Evolutionary conservation across 169 alveolate genomes (phyloP), one percentile per base, ranked within the genome.

Genomic region (Plasmodium knowlesi): DNA sequence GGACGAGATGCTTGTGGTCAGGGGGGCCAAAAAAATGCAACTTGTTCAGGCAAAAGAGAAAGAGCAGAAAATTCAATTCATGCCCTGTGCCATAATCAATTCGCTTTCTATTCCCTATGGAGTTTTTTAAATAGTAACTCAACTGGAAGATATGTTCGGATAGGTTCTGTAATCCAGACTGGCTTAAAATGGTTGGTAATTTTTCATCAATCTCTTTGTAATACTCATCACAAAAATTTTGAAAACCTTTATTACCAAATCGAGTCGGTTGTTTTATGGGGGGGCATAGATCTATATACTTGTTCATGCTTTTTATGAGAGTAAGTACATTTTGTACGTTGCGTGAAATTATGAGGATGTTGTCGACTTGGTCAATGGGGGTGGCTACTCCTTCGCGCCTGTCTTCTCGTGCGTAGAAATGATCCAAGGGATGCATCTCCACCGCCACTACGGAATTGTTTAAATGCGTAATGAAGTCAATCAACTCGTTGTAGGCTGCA

Each of bases 61-160:
- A 97, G 25, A 96, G 95, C 5, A 98, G 94, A 85, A 98, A 98
- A 81, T 97, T 96, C 70, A 98, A 92, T 92, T 98, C 99, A 89
- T 97, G 99, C 22, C 99, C 99, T 2, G 99, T 98, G 5, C 99
- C 99, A 94, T 98, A 99, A 92, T 99, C 99, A 34, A 99, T 96
- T 71, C 99, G 94, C 54, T 96, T 97, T 61, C 96, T 95, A 57
- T 98, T 98, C 28, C 99, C 99, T 78, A 99, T 98, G 0, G 99
- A 98, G 46, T 98, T 98, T 50, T 97, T 74, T 74, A 98, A 96
- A 95, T 98, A 97, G 61, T 74, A 25, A 46, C 86, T 30, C 25
- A 85, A 74, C 39, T 85, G 93, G 74, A 80, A 92, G 82, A 92
- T 84, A 37, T 96, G 94, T 82, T 96, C 98, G 53, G 96, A 95